phyloP scores from a whole-genome alignment of 495 filamentous ascomycete species.

The Achaetomiella virescens region DNA sequence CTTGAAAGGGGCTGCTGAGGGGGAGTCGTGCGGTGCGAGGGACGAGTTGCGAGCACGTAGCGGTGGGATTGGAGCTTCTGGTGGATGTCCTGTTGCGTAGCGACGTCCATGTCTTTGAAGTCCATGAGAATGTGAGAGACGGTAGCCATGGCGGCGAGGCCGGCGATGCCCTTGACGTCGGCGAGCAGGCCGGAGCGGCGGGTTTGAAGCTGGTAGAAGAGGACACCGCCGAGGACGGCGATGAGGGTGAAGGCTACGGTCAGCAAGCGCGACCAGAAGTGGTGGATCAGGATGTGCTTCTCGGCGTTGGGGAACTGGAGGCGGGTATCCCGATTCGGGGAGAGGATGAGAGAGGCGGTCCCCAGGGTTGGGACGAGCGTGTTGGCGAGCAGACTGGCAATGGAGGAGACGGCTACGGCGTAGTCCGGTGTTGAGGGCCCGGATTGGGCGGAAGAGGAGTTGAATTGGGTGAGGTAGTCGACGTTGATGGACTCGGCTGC shows the following conservation, averaged over 20 bases:
- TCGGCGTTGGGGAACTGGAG: constrained; percentile 25
- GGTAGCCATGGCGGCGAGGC: constrained; percentile 67
- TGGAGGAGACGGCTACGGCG: constrained; percentile 56
- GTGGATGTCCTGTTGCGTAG: constrained; percentile 58
- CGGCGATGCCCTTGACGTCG: constrained; percentile 68
- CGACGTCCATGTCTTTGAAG: constrained; percentile 65
- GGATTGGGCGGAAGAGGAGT: constrained; percentile 55
- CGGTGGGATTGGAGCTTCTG: constrained; percentile 55
- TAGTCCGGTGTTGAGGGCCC: constrained; percentile 55
- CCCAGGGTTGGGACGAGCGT: constrained; percentile 57
- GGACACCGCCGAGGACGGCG: constrained; percentile 49
- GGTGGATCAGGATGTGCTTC: constrained; percentile 49
- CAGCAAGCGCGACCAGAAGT: constrained; percentile 56
- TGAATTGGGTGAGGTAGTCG: constrained; percentile 62
- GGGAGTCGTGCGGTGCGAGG: constrained; percentile 45
- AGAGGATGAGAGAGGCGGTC: constrained; percentile 50
- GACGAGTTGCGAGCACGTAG: constrained; percentile 65
- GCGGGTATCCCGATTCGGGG: constrained; percentile 37
- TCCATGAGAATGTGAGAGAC: constrained; percentile 66
- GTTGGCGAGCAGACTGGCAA: constrained; percentile 57
- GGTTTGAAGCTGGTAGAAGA: constrained; percentile 52
- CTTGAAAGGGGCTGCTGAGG: background rate
- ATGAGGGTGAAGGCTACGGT: constrained; percentile 45
- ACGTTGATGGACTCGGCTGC: constrained; percentile 65
- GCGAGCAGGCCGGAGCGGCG: constrained; percentile 58